Evolutionary conservation across 2,329 filamentous ascomycete genomes (phyloP).

Genomic region (Diaporthe sp.): DNA sequence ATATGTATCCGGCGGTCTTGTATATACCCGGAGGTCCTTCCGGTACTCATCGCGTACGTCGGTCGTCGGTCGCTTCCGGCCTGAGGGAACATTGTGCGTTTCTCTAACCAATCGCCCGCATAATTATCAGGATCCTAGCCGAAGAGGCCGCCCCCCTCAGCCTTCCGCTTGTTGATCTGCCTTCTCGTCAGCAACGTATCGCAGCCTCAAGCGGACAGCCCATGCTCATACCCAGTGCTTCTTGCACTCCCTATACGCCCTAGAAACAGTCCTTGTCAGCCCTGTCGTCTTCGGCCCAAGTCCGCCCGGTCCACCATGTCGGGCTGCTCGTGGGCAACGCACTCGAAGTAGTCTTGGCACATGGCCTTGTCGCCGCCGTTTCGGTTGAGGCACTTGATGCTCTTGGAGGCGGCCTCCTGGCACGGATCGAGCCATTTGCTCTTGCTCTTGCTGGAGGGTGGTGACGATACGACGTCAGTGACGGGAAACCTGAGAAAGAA

Average conservation of each 20-base stretch:
- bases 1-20: too few relatives aligned
- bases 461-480: not conserved
- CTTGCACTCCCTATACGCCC: constrained; percentile 95
- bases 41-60: not conserved
- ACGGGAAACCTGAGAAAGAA: not conserved
- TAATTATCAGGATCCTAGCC: constrained; percentile 6
- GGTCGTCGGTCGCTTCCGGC: not conserved
- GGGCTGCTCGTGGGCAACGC: constrained; percentile 51
- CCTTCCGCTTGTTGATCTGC: constrained; percentile 50
- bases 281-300: not conserved
- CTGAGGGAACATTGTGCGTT: rapidly evolving
- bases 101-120: not conserved
- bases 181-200: not conserved
- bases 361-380: constrained; percentile 90
- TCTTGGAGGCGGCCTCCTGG: constrained; percentile 89
- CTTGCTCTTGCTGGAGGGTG: constrained; percentile 77
- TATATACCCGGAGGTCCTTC: not conserved
- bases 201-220: rapidly evolving
- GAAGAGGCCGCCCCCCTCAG: constrained; percentile 43
- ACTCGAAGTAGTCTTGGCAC: constrained; percentile 98
- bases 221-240: constrained; percentile 84
- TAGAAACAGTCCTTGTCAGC: constrained; percentile 52
- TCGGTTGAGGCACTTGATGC: constrained; percentile 88
- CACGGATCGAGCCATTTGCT: constrained; percentile 97
- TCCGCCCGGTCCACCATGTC: not conserved